phyloP scores from a whole-genome alignment of 345 rosid species.

The Populus pruinosa region DNA sequence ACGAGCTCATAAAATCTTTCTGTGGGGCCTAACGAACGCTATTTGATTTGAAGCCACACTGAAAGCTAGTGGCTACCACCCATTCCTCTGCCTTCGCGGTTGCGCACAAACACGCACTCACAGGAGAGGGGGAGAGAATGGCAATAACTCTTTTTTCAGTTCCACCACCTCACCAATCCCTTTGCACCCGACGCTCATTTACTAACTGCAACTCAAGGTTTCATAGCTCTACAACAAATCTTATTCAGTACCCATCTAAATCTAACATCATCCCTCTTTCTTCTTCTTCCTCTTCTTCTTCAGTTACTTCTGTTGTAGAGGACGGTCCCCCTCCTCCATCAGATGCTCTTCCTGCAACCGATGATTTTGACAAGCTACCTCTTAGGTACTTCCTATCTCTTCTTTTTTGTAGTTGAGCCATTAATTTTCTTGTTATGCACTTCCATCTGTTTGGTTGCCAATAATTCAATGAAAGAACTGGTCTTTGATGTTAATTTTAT shows the following conservation, averaged over 20 bases:
- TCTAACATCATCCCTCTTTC: slow-evolving; percentile 24
- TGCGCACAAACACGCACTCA: too few relatives aligned
- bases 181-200: slow-evolving; percentile 23
- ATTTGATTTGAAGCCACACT: neutral
- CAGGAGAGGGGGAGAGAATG: slow-evolving; percentile 25
- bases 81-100: neutral
- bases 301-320: slow-evolving; percentile 29
- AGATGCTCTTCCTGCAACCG: slow-evolving; percentile 15
- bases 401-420: too few relatives aligned
- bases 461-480: neutral
- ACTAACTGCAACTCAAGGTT: slow-evolving; percentile 8
- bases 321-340: slow-evolving; percentile 30
- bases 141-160: slow-evolving; percentile 41
- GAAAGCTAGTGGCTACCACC: slow-evolving; percentile 5
- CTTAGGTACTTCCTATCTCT: slow-evolving; percentile 33
- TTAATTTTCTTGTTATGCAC: neutral
- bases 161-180: slow-evolving; percentile 22
- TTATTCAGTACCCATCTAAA: slow-evolving; percentile 29
- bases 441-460: neutral
- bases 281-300: slow-evolving; percentile 39
- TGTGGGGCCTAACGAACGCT: neutral
- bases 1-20: neutral
- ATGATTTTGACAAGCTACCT: slow-evolving; percentile 27
- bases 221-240: slow-evolving; percentile 18
- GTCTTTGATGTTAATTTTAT: neutral